phyloP scores from a whole-genome alignment of 2,329 filamentous ascomycete species.

The Trichoderma sp. region DNA sequence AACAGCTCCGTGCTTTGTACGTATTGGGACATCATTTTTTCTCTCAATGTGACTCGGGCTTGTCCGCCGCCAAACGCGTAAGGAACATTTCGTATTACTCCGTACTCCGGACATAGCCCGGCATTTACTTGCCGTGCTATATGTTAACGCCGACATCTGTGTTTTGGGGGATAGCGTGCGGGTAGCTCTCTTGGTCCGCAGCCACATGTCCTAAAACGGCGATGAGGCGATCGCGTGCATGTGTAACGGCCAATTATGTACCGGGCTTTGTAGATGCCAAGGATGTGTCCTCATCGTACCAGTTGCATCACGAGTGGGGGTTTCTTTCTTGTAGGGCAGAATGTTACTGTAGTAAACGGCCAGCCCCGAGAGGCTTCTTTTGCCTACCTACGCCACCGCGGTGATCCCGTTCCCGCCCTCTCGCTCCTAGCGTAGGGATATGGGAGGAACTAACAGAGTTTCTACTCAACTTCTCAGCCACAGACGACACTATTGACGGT shows the following conservation, averaged over 20 bases:
- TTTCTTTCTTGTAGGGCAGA: neutral
- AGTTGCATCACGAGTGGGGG: neutral
- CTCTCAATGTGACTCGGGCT: neutral
- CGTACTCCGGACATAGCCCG: neutral
- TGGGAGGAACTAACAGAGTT: neutral
- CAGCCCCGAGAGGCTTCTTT: neutral
- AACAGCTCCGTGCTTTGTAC: neutral
- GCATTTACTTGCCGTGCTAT: neutral
- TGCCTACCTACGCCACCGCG: neutral
- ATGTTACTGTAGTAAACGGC: neutral
- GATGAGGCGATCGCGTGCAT: neutral
- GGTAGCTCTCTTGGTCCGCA: neutral
- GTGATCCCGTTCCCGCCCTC: neutral
- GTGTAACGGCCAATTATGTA: neutral
- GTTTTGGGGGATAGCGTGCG: neutral
- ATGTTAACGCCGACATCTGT: neutral
- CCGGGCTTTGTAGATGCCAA: neutral
- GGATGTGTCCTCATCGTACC: neutral
- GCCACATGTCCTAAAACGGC: neutral
- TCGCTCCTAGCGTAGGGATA: neutral
- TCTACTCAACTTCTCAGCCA: neutral
- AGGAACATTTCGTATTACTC: conserved; percentile 1
- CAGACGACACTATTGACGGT: neutral
- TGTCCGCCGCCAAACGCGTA: neutral
- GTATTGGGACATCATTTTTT: neutral